phyloP scores from a whole-genome alignment of 2,329 filamentous ascomycete genomes.

The Curvularia spicifera region DNA sequence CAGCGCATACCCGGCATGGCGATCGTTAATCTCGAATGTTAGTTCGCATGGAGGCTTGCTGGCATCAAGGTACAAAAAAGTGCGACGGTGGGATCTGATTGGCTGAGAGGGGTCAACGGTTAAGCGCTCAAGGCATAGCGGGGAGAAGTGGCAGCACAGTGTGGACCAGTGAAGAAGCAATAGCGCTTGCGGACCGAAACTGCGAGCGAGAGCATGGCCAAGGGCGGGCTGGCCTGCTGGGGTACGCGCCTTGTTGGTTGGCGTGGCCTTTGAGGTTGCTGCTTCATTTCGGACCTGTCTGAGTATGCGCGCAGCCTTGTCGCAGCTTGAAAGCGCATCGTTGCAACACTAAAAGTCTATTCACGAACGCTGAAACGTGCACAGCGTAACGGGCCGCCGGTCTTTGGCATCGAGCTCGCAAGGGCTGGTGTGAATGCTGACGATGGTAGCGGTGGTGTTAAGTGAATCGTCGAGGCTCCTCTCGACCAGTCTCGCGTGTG shows the following conservation, averaged over 20 bases:
- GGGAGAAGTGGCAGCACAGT: constrained; percentile 28
- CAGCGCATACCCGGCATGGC: constrained; percentile 21
- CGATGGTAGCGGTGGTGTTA: constrained; percentile 3
- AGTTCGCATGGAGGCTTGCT: constrained; percentile 28
- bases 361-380: constrained; percentile 9
- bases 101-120: constrained; percentile 14
- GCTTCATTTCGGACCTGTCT: constrained; percentile 15
- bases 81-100: constrained; percentile 22
- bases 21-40: constrained; percentile 28
- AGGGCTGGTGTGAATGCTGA: neutral
- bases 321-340: constrained; percentile 7
- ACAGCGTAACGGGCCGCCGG: constrained; percentile 1
- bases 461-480: neutral
- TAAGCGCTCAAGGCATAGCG: constrained; percentile 33
- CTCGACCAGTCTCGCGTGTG: constrained; percentile 10
- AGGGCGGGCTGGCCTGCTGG: constrained; percentile 17
- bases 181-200: constrained; percentile 43
- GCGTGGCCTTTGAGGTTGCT: constrained; percentile 7
- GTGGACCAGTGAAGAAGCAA: constrained; percentile 37
- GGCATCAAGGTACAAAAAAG: constrained; percentile 19
- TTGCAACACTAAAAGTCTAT: constrained; percentile 4
- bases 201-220: constrained; percentile 5
- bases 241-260: constrained; percentile 8
- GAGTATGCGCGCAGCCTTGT: constrained; percentile 14
- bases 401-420: constrained; percentile 1